Conservation (phyloP, 306 rosid genomes). For the Cucurbita maxima region DNA sequence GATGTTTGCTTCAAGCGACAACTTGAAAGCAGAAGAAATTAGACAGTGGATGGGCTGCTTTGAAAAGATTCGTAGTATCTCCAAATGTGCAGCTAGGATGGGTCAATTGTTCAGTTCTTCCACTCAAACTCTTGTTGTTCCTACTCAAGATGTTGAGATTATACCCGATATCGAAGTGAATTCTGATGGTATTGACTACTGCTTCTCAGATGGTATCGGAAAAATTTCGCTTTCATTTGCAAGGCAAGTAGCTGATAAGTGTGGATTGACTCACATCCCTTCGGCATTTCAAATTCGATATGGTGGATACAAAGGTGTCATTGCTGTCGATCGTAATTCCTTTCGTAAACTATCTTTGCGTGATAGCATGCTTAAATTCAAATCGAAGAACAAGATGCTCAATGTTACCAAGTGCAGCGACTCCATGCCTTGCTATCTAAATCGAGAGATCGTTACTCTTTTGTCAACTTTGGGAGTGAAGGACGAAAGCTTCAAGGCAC, state of each 20-base stretch:
- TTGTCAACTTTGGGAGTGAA: constrained; percentile 65
- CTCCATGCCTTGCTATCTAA: constrained; percentile 80
- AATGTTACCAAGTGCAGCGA: constrained; percentile 69
- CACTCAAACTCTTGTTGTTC: constrained; percentile 50
- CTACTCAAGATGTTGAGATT: constrained; percentile 53
- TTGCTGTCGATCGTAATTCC: constrained; percentile 64
- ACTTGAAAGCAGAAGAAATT: constrained; percentile 62
- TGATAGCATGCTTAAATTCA: constrained; percentile 75
- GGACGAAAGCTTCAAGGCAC: constrained; percentile 55
- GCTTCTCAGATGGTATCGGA: constrained; percentile 97
- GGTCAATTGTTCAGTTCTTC: constrained; percentile 95
- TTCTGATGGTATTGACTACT: constrained; percentile 47
- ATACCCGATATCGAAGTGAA: constrained; percentile 69
- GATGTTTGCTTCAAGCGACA: constrained; percentile 91
- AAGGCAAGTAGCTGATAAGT: constrained; percentile 56
- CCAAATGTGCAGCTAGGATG: constrained; percentile 98
- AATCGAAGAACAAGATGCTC: constrained; percentile 69
- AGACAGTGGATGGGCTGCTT: constrained; percentile 97
- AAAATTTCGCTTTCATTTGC: constrained; percentile 73
- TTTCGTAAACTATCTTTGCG: constrained; percentile 72
- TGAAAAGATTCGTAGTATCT: constrained; percentile 59
- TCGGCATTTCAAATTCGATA: constrained; percentile 91
- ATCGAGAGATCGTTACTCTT: constrained; percentile 70
- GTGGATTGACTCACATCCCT: constrained; percentile 49
- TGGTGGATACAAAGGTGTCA: constrained; percentile 95